A percentile compares a stretch with the other conserved stretches of the same genome.
Evolutionary conservation across 192 early-diverging fungal genomes (phyloP).

Genomic region (Glomus cerebriforme): DNA sequence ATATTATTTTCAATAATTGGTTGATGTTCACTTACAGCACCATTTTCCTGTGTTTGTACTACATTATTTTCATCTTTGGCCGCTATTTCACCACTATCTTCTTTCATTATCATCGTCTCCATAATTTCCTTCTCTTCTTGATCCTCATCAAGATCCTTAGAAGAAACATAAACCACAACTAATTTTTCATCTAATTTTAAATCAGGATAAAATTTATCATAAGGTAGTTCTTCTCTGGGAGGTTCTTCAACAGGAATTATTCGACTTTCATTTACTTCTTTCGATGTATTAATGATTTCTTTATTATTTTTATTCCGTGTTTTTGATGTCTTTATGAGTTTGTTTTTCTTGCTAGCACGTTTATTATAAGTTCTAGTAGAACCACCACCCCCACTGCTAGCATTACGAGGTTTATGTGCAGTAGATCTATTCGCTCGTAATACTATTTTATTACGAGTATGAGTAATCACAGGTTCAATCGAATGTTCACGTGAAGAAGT

Average conservation of each 20-base stretch:
- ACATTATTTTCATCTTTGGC: neutral
- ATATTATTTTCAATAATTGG: slow-evolving; percentile 16
- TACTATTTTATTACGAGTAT: neutral
- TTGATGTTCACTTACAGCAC: neutral
- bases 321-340: neutral
- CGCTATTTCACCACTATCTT: neutral
- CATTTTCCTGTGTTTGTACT: neutral
- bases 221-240: neutral
- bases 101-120: slow-evolving; percentile 8
- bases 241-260: neutral
- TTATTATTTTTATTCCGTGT: slow-evolving; percentile 12
- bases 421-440: neutral
- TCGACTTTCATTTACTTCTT: slow-evolving; percentile 6
- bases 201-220: neutral
- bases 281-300: slow-evolving; percentile 3
- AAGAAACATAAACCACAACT: neutral
- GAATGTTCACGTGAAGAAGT: neutral
- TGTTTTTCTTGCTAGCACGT: neutral
- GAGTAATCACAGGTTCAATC: neutral
- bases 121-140: neutral
- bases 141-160: neutral
- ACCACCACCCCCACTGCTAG: neutral
- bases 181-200: neutral
- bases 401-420: neutral
- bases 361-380: neutral